Conservation (phyloP, 1,139 yeast genomes). For the Magnusiomyces magnusii region DNA sequence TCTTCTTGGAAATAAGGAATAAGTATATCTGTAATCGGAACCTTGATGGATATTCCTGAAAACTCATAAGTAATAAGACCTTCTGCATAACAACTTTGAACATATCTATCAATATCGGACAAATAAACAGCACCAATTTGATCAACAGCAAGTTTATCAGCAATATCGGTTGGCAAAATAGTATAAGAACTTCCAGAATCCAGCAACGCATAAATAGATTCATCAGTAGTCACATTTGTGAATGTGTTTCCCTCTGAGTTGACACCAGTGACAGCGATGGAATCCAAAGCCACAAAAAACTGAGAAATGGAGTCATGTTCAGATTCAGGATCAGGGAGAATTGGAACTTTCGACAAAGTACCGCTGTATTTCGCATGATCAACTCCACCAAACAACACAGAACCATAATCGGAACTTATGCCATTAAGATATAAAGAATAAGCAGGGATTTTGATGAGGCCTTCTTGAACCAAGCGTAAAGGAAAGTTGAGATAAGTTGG, state of each 20-base stretch:
- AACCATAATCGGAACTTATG: constrained; percentile 38
- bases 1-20: no score
- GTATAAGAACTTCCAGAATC: constrained; percentile 31
- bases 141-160: no score
- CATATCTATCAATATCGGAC: constrained; percentile 22
- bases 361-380: constrained; percentile 49
- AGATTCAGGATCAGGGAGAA: constrained; percentile 5
- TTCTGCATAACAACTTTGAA: no score
- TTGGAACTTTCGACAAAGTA: constrained; percentile 32
- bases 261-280: no score
- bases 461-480: constrained; percentile 40
- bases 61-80: no score
- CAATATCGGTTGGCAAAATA: constrained; percentile 15
- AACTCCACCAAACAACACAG: constrained; percentile 50
- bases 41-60: no score
- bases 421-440: constrained; percentile 50
- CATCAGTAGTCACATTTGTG: neutral
- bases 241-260: no score
- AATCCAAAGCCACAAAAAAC: constrained; percentile 4
- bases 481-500: constrained; percentile 40
- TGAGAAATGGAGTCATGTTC: constrained; percentile 12
- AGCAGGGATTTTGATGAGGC: constrained; percentile 42
- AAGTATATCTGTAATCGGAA: no score
- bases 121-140: constrained; percentile 15
- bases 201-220: constrained; percentile 21